Evolutionary conservation across 768 basidiomycete species (phyloP).

Genomic region (Hericium erinaceus): DNA sequence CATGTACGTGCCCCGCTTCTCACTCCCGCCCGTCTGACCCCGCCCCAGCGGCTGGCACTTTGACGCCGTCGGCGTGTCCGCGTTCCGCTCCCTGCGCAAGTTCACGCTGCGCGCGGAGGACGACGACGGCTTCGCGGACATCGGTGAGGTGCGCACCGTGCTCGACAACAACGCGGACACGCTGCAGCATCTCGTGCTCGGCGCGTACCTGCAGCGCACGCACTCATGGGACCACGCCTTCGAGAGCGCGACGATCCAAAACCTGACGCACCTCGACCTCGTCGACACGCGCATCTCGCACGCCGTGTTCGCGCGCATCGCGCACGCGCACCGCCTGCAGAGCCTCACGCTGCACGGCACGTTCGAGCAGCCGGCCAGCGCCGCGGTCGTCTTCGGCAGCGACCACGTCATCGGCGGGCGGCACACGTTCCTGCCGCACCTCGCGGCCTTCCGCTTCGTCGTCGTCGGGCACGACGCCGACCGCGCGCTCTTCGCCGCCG

Average conservation of each 20-base stretch:
- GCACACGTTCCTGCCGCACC: slow-evolving; percentile 54
- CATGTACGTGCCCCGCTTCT: slow-evolving; percentile 30
- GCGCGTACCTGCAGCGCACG: slow-evolving; percentile 55
- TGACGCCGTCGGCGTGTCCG: slow-evolving; percentile 60
- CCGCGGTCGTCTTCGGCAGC: slow-evolving; percentile 49
- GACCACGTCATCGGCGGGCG: slow-evolving; percentile 50
- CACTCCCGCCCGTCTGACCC: not conserved
- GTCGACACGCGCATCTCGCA: slow-evolving; percentile 63
- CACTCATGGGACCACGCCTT: slow-evolving; percentile 65
- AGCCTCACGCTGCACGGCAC: slow-evolving; percentile 59
- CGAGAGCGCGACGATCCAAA: slow-evolving; percentile 51
- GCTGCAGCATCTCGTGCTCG: slow-evolving; percentile 53
- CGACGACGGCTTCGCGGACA: slow-evolving; percentile 62
- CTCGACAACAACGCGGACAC: slow-evolving; percentile 50
- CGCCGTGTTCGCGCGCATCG: slow-evolving; percentile 51
- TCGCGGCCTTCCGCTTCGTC: slow-evolving; percentile 54
- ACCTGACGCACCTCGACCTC: slow-evolving; percentile 61
- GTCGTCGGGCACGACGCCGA: slow-evolving; percentile 58
- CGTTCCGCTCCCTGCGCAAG: slow-evolving; percentile 48
- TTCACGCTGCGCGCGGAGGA: slow-evolving; percentile 65
- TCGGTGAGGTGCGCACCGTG: slow-evolving; percentile 56
- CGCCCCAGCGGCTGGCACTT: slow-evolving; percentile 57
- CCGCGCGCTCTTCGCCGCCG: slow-evolving; percentile 38
- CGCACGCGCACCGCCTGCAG: slow-evolving; percentile 50
- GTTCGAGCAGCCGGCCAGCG: slow-evolving; percentile 49